Base-by-base conservation (phyloP, 2,329 filamentous ascomycete species). In the Neofusicoccum parvum region DNA sequence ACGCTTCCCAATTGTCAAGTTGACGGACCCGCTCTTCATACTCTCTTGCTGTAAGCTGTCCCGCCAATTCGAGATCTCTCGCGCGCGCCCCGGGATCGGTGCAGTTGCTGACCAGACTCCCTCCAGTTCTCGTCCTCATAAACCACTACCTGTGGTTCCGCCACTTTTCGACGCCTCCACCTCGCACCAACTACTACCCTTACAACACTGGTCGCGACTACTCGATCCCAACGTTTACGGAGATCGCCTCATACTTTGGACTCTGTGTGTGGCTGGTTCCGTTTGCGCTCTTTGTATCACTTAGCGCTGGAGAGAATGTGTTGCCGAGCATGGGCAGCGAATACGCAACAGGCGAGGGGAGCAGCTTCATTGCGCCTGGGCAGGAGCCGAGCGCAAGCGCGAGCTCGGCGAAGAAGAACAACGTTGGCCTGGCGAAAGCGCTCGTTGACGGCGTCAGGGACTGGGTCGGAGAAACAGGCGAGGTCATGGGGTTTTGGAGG, bases 121-220 rank as follows among this genome's bases (percentile, higher is more conserved):
- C 27, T 23, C 17, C 66, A 92, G 88, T 87, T 2, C 85, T 98
- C 39, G 95, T 99, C 11, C 83, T 97, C 1, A 72, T 90, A 41
- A 97, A 99, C 78, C 95, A 99, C 78, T 97, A 92, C 80, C 83
- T 96, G 59, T 99, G 95, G 94, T 98, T 99, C 83, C 87, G 87
- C 65, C 90, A 98, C 80, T 99, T 99, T 79, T 94, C 91, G 66
- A 80, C 83, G 64, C 82, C 85, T 12, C 78, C 79, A 2, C 53
- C 71, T 15, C 70, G 72, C 64, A 85, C 89, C 68, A 78, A 85
- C 54, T 79, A 69, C 58, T 72, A 87, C 3, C 87, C 89, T 78
- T 82, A 74, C 62, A 72, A 84, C 3, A 85, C 87, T 63, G 84
- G 86, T 74, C 89, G 90, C 74, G 87, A 92, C 69, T 81, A 80